A percentile compares a stretch with the other conserved stretches of the same genome.
Conservation (phyloP, 352 stramenopile genomes). For the Globisporangium yorkense region DNA sequence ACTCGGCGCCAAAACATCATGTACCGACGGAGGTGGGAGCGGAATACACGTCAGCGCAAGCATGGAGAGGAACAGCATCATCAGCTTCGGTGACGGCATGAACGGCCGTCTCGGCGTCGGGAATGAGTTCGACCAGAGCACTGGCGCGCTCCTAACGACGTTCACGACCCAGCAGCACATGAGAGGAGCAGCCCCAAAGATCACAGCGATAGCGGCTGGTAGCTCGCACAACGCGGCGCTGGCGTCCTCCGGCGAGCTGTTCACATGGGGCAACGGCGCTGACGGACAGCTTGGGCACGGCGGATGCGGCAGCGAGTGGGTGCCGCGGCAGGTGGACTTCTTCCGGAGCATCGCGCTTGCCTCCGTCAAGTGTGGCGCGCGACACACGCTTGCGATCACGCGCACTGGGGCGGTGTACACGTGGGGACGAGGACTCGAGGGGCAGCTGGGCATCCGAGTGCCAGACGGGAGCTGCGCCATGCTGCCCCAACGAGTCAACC, state of each 20-base stretch:
- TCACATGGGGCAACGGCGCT: constrained; percentile 56
- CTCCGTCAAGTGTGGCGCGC: constrained; percentile 27
- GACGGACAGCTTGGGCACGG: constrained; percentile 59
- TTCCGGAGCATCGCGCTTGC: constrained; percentile 31
- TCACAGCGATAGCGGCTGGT: constrained; percentile 40
- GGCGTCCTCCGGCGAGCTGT: constrained; percentile 41
- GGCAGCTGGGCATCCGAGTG: constrained; percentile 34
- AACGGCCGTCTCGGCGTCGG: constrained; percentile 59
- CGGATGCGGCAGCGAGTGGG: constrained; percentile 45
- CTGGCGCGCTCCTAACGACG: constrained; percentile 32
- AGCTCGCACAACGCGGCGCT: constrained; percentile 45
- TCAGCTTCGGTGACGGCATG: constrained; percentile 64
- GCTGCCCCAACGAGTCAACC: constrained; percentile 13
- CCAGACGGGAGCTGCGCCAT: background rate
- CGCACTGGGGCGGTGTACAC: constrained; percentile 42
- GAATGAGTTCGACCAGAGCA: constrained; percentile 36
- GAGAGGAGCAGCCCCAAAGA: constrained; percentile 18
- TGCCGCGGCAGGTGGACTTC: constrained; percentile 40
- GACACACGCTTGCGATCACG: constrained; percentile 48
- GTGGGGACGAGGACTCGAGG: constrained; percentile 46
- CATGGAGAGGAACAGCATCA: constrained; percentile 31
- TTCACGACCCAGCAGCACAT: constrained; percentile 16
- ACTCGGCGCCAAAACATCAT: constrained; percentile 15
- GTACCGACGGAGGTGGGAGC: background rate
- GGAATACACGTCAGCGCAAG: background rate